Percentiles rank a stretch among this genome's conserved stretches.
Evolutionary conservation across 2,329 filamentous ascomycete genomes (phyloP).

Genomic region (Sclerotinia nivalis): DNA sequence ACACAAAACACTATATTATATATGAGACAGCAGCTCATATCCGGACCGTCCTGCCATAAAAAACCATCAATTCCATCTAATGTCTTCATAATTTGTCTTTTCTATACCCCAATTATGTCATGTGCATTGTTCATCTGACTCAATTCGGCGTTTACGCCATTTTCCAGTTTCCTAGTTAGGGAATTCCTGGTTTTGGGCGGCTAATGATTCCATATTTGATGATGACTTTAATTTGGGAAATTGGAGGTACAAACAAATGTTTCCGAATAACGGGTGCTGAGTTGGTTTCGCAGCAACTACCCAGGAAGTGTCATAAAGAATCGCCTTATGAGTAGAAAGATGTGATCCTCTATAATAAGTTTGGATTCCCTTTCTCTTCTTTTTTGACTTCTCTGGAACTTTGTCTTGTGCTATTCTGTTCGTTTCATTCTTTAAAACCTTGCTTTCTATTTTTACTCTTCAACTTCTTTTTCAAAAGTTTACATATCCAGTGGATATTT

Average conservation of each 20-base stretch:
- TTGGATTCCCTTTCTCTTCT: not conserved
- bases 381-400: not conserved
- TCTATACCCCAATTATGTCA: constrained; percentile 7
- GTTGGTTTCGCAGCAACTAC: not conserved
- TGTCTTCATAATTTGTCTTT: constrained; percentile 12
- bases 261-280: constrained; percentile 5
- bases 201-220: constrained; percentile 16
- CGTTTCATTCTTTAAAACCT: constrained; percentile 23
- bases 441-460: constrained; percentile 8
- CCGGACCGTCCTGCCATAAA: constrained; percentile 27
- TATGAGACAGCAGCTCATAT: constrained; percentile 21
- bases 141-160: not conserved
- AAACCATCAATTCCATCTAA: constrained; percentile 8
- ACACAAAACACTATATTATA: constrained; percentile 18
- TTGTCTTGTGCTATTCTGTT: constrained; percentile 23
- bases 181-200: constrained; percentile 1
- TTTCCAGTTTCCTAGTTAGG: not conserved
- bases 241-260: constrained; percentile 9
- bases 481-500: constrained; percentile 13
- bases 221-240: constrained; percentile 23
- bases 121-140: constrained; percentile 15
- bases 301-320: not conserved
- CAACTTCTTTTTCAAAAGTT: constrained; percentile 5
- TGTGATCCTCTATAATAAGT: constrained; percentile 2
- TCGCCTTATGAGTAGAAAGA: not conserved